Evolutionary conservation across 441 rosid species (phyloP).

Genomic region (Populus trichocarpa): DNA sequence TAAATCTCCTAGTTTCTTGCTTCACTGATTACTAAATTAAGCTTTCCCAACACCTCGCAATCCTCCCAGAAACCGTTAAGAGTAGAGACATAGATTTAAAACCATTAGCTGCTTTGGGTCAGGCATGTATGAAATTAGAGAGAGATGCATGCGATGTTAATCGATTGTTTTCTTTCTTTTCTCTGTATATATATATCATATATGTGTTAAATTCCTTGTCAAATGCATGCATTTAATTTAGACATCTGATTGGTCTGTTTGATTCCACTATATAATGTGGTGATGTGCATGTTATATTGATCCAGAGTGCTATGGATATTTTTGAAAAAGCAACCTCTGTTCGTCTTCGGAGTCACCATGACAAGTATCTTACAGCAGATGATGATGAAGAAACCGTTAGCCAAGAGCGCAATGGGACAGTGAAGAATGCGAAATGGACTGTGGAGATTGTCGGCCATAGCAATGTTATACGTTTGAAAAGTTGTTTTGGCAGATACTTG

Average conservation of each 20-base stretch:
- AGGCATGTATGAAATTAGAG: not conserved
- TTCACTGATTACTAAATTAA: not conserved
- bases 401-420: constrained; percentile 40
- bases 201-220: not conserved
- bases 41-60: not conserved
- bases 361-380: constrained; percentile 43
- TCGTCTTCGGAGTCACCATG: constrained; percentile 48
- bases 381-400: constrained; percentile 39
- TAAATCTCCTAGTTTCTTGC: constrained; percentile 5
- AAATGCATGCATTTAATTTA: not conserved
- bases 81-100: not conserved
- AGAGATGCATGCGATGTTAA: not conserved
- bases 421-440: constrained; percentile 33
- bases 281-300: too few relatives aligned
- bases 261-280: too few relatives aligned
- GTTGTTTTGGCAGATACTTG: constrained; percentile 53
- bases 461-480: constrained; percentile 35
- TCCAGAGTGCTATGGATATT: constrained; percentile 37
- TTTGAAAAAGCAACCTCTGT: constrained; percentile 42
- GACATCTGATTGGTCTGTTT: not conserved
- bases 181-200: not conserved
- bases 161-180: not conserved
- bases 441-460: constrained; percentile 31
- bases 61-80: not conserved
- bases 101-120: not conserved